Evolutionary conservation across 305 asterid genomes (phyloP).

Genomic region (Andrographis paniculata): DNA sequence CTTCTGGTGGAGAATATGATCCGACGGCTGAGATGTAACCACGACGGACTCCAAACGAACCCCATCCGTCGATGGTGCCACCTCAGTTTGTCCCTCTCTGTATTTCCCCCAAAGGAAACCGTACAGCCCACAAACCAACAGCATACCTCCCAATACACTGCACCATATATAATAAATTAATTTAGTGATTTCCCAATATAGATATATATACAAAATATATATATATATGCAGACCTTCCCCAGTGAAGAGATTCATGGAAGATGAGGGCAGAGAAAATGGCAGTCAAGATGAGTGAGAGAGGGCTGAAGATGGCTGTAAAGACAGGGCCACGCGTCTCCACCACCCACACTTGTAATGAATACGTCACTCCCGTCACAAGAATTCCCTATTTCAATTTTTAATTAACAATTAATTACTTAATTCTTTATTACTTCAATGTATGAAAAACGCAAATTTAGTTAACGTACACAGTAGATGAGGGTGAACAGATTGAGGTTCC

Average conservation of each 20-base stretch:
- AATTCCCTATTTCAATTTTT: too few relatives aligned
- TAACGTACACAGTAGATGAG: constrained; percentile 35
- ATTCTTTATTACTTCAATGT: too few relatives aligned
- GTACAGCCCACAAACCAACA: constrained; percentile 35
- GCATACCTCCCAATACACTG: neutral
- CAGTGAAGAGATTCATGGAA: constrained; percentile 36
- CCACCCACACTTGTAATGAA: constrained; percentile 34
- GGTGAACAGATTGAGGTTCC: constrained; percentile 34
- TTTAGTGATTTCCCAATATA: too few relatives aligned
- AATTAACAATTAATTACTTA: neutral
- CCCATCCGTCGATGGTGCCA: too few relatives aligned
- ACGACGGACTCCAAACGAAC: too few relatives aligned
- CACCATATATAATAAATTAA: too few relatives aligned
- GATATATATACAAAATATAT: too few relatives aligned
- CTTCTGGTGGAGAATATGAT: too few relatives aligned
- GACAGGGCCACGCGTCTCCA: constrained; percentile 41
- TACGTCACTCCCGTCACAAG: constrained; percentile 24
- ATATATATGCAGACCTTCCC: constrained; percentile 31
- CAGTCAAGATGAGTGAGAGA: constrained; percentile 34
- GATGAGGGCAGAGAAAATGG: constrained; percentile 29
- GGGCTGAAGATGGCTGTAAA: constrained; percentile 39
- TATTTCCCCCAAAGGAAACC: constrained; percentile 38
- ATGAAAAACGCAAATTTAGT: too few relatives aligned
- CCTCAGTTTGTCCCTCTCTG: constrained; percentile 8
- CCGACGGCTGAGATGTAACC: too few relatives aligned